Evolutionary conservation across 352 stramenopile genomes (phyloP), one percentile per base, ranked within the genome.

Genomic region (Globisporangium mamillatum): DNA sequence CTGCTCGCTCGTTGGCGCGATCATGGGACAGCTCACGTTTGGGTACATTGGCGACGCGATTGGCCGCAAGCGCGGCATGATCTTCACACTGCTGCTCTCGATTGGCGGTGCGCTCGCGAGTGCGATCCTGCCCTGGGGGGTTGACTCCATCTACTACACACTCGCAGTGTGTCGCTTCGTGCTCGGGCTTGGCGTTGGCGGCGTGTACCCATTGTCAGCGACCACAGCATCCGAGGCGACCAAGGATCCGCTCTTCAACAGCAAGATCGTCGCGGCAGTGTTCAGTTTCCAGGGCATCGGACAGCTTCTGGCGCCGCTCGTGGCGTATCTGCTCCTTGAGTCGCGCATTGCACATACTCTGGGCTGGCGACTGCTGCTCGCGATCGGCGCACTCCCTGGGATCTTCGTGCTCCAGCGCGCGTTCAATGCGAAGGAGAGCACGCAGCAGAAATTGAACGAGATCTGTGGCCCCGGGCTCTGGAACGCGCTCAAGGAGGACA

Each of bases 171-270:
- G 80, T 69, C 79, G 88, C 20, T 90, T 94, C 63, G 61, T 96
- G 4, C 63, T 94, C 9, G 88, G 88, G 52, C 73, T 94, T 3
- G 88, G 88, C 10, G 87, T 94, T 12, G 88, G 88, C 48, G 88
- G 88, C 4, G 86, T 94, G 22, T 96, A 96, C 66, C 88, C 88
- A 34, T 67, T 96, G 14, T 93, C 88, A 5, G 88, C 88, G 20
- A 88, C 88, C 1, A 88, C 85, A 9, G 84, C 84, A 1, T 64
- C 55, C 16, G 64, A 69, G 41, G 64, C 64, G 20, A 69, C 64
- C 25, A 63, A 58, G n/a, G 64, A 69, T 27, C 58, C 57, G 58
- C 58, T 77, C 3, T 81, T 79, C 68, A 88, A 91, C 67, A 89
- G 81, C 69, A 89, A 82, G 64, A 77, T 85, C 14, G 80, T 92